phyloP scores from a whole-genome alignment of 106 monocot species.

The Alisma plantagoaquatica region DNA sequence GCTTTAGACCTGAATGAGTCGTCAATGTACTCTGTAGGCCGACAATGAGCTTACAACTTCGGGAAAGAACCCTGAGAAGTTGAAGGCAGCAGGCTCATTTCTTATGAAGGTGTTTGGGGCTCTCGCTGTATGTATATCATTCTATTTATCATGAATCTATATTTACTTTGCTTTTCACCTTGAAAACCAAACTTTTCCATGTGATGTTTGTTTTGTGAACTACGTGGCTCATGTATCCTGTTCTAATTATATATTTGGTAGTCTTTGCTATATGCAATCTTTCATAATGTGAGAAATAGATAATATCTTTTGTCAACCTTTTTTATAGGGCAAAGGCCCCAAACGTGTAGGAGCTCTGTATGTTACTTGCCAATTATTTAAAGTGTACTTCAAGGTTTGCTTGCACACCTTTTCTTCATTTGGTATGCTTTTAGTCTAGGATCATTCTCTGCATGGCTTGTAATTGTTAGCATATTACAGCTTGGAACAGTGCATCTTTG shows the following conservation, averaged over 20 bases:
- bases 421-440: too few species aligned
- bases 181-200: too few species aligned
- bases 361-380: constrained; percentile 86
- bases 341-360: constrained; percentile 93
- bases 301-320: not conserved
- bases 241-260: too few species aligned
- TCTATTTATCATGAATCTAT: not conserved
- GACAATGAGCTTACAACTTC: constrained; percentile 56
- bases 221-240: too few species aligned
- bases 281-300: too few species aligned
- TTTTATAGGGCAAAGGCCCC: constrained; percentile 78
- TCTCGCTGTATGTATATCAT: constrained; percentile 44
- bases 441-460: too few species aligned
- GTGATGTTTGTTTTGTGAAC: too few species aligned
- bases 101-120: constrained; percentile 92
- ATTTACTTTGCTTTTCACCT: too few species aligned
- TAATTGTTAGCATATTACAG: constrained; percentile 27
- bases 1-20: too few species aligned
- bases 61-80: constrained; percentile 85
- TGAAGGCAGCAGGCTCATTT: constrained; percentile 84
- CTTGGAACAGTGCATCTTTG: constrained; percentile 95
- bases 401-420: not conserved
- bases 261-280: too few species aligned
- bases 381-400: constrained; percentile 84
- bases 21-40: constrained; percentile 21